Evolutionary conservation across 169 alveolate species (phyloP), one percentile per base, ranked within the genome.

Genomic region (Plasmodium berghei): DNA sequence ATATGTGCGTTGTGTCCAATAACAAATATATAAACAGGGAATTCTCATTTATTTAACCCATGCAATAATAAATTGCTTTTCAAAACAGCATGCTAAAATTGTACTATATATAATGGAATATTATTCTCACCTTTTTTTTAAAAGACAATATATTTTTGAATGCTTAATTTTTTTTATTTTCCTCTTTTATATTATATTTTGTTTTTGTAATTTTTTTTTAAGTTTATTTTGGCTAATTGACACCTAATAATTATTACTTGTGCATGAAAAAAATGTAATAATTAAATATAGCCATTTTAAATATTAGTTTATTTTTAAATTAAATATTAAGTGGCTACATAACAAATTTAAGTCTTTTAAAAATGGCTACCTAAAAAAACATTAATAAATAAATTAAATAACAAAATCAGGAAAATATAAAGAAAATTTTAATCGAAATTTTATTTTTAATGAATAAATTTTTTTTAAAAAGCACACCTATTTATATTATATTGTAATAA

Each of bases 171-270:
- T 74, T 61, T 61, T 61, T 74, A 62, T 22, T 52, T 12, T 54
- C 28, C 20, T 48, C 55, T 83, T 66, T 49, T 66, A 18, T 9
- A 28, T 24, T 48, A 14, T 45, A 48, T 16, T 66, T 83, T 67
- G 45, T 45, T 46, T 48, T 67, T 56, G 28, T 71, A 40, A 48
- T 28, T 54, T 67, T 83, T 34, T 66, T 75, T 74, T 74, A 61
- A 24, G 48, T 54, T 46, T 24, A 80, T 74, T 80, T 80, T 67
- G 69, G 72, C 90, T 80, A 67, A 64, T 80, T 80, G 58, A 26
- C 61, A 80, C 20, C 20, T 54, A 66, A 54, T 49, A 66, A 20
- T 48, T 80, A 66, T 80, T 66, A 46, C 52, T 80, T 80, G 72
- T 58, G 55, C 66, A 61, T 45, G 77, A 70, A 48, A 64, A 64